Conservation (phyloP, 106 monocot species). For the Chionographis japonica region DNA sequence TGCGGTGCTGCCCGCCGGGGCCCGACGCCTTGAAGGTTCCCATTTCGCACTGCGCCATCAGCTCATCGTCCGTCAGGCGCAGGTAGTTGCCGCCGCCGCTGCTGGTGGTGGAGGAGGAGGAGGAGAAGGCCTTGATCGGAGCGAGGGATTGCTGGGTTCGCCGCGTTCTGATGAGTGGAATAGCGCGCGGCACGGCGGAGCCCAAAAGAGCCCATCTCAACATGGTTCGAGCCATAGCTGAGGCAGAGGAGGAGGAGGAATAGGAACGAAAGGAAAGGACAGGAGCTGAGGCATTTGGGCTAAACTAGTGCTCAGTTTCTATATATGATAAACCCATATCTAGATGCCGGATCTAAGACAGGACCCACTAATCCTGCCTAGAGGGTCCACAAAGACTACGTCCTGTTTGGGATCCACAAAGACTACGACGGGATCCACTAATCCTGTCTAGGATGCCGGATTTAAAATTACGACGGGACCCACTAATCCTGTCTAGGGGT, state of each 20-base stretch:
- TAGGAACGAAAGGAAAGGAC: too few species aligned
- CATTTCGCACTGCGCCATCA: slow-evolving; percentile 90
- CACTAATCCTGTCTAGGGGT: too few species aligned
- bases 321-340: too few species aligned
- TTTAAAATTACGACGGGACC: too few species aligned
- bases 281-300: too few species aligned
- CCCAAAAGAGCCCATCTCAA: background rate
- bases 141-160: background rate
- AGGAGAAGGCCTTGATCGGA: slow-evolving; percentile 3
- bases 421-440: too few species aligned
- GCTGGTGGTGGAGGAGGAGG: slow-evolving; percentile 7
- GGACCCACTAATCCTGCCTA: too few species aligned
- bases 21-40: slow-evolving; percentile 87
- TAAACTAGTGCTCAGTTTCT: too few species aligned
- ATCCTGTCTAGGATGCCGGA: too few species aligned
- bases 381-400: too few species aligned
- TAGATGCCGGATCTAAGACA: too few species aligned
- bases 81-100: slow-evolving; percentile 30
- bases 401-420: too few species aligned
- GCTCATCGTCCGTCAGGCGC: slow-evolving; percentile 62
- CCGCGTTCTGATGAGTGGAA: background rate
- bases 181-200: background rate
- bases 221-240: background rate
- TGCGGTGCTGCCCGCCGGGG: slow-evolving; percentile 96
- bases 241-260: background rate